These are phyloP conservation scores for Rhizopus stolonifer DNA, from an alignment of 371 early-diverging fungal genomes.

Conservation along the genomic window DNA sequence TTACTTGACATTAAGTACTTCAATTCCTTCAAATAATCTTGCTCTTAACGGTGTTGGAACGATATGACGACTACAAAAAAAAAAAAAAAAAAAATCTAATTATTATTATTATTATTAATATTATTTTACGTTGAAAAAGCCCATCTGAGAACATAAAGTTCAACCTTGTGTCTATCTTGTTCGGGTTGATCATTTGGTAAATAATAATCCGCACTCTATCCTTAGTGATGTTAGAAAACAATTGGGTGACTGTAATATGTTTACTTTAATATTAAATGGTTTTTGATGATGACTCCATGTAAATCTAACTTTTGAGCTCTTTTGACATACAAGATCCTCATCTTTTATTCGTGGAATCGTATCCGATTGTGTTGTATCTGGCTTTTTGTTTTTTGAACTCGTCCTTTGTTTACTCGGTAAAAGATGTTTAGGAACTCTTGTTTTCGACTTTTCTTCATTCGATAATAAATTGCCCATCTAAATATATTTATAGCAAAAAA, in stretches of 20 bases:
- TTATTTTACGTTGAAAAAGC: slow-evolving; percentile 11
- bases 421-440: slow-evolving; percentile 18
- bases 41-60: slow-evolving; percentile 10
- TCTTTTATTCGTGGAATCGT: no score
- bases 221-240: background rate
- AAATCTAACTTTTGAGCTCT: background rate
- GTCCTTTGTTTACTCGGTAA: slow-evolving; percentile 14
- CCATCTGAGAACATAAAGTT: slow-evolving; percentile 18
- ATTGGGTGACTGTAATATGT: background rate
- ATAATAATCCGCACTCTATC: background rate
- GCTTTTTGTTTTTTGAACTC: slow-evolving; percentile 4
- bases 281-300: slow-evolving; percentile 8
- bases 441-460: background rate
- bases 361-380: background rate
- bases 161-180: slow-evolving; percentile 12
- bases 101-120: background rate
- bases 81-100: background rate
- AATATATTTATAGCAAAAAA: background rate
- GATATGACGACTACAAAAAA: slow-evolving; percentile 15
- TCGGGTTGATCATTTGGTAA: slow-evolving; percentile 9
- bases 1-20: slow-evolving; percentile 22
- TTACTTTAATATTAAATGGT: slow-evolving; percentile 2
- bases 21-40: slow-evolving; percentile 11
- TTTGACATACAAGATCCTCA: background rate
- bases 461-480: slow-evolving; percentile 7